Conservation (phyloP, 192 early-diverging fungal species). For the Dispira parvispora region DNA sequence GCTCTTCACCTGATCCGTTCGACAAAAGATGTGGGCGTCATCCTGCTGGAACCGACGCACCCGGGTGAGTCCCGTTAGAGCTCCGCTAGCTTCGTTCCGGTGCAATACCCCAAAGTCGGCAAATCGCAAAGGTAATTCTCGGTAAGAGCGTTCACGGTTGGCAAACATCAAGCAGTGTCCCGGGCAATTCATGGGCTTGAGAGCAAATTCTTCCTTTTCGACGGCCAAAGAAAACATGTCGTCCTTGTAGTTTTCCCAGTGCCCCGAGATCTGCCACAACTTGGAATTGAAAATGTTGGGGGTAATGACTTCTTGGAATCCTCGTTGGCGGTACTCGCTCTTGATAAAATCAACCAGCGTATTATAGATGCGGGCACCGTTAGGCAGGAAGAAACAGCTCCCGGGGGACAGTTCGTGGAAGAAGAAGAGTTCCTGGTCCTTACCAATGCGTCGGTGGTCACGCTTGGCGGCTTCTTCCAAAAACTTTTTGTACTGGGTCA, state of each 20-base stretch:
- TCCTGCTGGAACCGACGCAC: constrained; percentile 98
- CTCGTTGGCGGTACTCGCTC: constrained; percentile 74
- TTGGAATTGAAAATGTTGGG: constrained; percentile 99
- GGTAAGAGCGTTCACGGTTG: constrained; percentile 81
- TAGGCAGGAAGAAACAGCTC: constrained; percentile 86
- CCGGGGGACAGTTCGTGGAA: constrained; percentile 92
- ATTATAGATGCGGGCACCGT: constrained; percentile 94
- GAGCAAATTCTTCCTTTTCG: constrained; percentile 92
- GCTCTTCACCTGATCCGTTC: constrained; percentile 57
- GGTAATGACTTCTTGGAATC: constrained; percentile 90
- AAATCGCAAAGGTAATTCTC: constrained; percentile 85
- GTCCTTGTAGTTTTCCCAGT: constrained; percentile 93
- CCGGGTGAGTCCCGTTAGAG: constrained; percentile 84
- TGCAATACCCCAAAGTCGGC: constrained; percentile 99
- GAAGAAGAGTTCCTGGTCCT: constrained; percentile 98
- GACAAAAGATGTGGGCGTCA: constrained; percentile 98
- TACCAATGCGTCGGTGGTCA: constrained; percentile 92
- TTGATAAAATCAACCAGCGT: constrained; percentile 81
- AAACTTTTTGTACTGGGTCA: constrained; percentile 92
- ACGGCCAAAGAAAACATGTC: constrained; percentile 92
- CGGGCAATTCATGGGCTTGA: constrained; percentile 99
- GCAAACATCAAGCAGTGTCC: constrained; percentile 96
- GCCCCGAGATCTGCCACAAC: constrained; percentile 91
- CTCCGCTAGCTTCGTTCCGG: constrained; percentile 86
- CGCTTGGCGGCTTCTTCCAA: constrained; percentile 91